Base-by-base conservation (phyloP, 805 yeast genomes). In the Phaffomyces opuntiae region DNA sequence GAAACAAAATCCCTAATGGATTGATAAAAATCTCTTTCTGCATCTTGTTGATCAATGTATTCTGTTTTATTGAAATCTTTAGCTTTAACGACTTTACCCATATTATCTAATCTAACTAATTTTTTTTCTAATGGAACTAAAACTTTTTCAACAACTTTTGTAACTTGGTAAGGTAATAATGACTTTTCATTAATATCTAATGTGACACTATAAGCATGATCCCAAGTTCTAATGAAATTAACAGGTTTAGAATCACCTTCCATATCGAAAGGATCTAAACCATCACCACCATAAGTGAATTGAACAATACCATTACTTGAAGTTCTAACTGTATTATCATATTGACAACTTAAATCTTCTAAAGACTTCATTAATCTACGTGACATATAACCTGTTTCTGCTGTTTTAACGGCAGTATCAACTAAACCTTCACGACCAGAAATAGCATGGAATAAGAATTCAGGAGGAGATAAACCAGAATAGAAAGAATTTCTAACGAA, bases 401-500 rank as follows among this genome's bases (percentile, higher is more conserved):
- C 99, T 32, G 99, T 93, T 67, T 93, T 93, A 47, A 93, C 99
- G 19, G 99, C 99, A 21, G 99, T 93, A 74, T 93, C 99, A 48
- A 93, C 98, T 64, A 93, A 74, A 68, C 99, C 99, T 75, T 93
- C 99, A 74, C 99, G 87, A 63, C 99, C 99, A 3, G 98, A 90
- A 71, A 93, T 93, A 51, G 99, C 98, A 65, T 93, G 99, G 77
- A 95, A 93, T 53, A 91, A 72, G 64, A 91, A 93, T 64, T 93
- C 99, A 12, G 98, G 96, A 3, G 99, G 99, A 14, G 90, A 77
- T 54, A 93, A 73, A 9, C 99, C 99, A 32, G 95, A 79, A 62
- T 74, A 93, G 72, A 93, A 93, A 14, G 98, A 91, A 64, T 95
- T 91, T 65, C 96, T 77, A 24, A 93, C 99, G 60, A 93, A 93